phyloP scores from a whole-genome alignment of 2,329 filamentous ascomycete genomes.

The Pseudogymnoascus sp. region DNA sequence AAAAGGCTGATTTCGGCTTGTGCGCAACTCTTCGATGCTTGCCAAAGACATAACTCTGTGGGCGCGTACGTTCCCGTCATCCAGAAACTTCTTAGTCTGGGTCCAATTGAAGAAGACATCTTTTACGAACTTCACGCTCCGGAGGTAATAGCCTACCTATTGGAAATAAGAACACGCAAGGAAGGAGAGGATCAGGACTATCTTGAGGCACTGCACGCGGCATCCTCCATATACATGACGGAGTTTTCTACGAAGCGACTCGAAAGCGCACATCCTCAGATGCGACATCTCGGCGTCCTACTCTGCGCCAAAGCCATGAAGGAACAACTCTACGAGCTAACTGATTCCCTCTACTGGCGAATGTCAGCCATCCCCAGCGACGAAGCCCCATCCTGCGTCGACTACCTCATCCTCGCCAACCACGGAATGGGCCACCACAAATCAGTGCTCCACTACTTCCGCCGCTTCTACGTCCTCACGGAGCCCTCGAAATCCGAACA shows the following conservation, averaged over 20 bases:
- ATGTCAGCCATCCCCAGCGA: conserved; percentile 12
- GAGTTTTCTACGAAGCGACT: conserved; percentile 17
- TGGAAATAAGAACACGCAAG: not conserved
- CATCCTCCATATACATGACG: conserved; percentile 19
- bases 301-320: conserved; percentile 18
- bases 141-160: not conserved
- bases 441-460: conserved; percentile 15
- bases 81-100: not conserved
- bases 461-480: conserved; percentile 15
- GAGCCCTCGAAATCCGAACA: conserved; percentile 16
- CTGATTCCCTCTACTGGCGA: conserved; percentile 18
- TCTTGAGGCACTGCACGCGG: not conserved
- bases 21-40: not conserved
- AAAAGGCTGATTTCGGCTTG: not conserved
- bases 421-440: conserved; percentile 17
- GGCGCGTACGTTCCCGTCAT: conserved; percentile 2
- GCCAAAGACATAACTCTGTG: not conserved
- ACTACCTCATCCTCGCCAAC: conserved; percentile 19
- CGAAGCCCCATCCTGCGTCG: not conserved
- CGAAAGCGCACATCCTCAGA: conserved; percentile 7
- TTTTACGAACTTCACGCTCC: conserved; percentile 7
- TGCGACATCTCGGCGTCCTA: conserved; percentile 15
- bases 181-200: not conserved
- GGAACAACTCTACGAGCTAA: conserved; percentile 17
- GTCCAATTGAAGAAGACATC: conserved; percentile 1